Evolutionary conservation across 352 stramenopile genomes (phyloP), one percentile per base, ranked within the genome.

Genomic region (Blastocystis sp.): DNA sequence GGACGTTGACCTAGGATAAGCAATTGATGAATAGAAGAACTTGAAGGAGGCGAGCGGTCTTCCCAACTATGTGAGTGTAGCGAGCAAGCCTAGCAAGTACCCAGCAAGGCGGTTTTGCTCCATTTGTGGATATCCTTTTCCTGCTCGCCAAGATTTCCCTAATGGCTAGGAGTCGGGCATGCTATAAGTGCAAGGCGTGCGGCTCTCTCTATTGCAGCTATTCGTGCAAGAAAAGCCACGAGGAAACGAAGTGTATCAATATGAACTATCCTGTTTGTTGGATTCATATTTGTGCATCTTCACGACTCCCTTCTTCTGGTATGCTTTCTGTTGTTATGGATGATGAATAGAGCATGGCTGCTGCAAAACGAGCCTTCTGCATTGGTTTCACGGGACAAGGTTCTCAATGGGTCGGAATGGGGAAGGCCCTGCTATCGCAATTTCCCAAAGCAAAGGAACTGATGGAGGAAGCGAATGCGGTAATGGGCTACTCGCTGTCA

Each of bases 51-150:
- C 43, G 40, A 24, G 7, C 17, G 68, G 68, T 19, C 24, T n/a
- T n/a, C 68, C 68, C 19, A 59, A 21, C 19, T 77, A 77, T 60
- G 68, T 77, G 17, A 62, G 17, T 40, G 68, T 42, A 0, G n/a
- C 68, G 21, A 77, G 68, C 48, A 59, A 62, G 60, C 6, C 68
- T 3, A 77, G 68, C 60, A 7, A 9, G n/a, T 77, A 62, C 52
- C 68, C 68, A 60, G 24, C 68, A 34, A 28, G 68, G 2, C 14
- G 28, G 21, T 77, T 77, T 40, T 77, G 68, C 42, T 40, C 24
- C 43, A 77, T 77, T 77, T 77, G 68, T 60, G 68, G 68, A 77
- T 77, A 77, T 77, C 68, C 68, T 77, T 28, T 40, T 40, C 6
- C 6, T 7, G 52, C 60, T 61, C 28, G 42, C 17, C 28, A 1